phyloP scores from a whole-genome alignment of 2,329 filamentous ascomycete genomes.

The Arthroderma uncinatum region DNA sequence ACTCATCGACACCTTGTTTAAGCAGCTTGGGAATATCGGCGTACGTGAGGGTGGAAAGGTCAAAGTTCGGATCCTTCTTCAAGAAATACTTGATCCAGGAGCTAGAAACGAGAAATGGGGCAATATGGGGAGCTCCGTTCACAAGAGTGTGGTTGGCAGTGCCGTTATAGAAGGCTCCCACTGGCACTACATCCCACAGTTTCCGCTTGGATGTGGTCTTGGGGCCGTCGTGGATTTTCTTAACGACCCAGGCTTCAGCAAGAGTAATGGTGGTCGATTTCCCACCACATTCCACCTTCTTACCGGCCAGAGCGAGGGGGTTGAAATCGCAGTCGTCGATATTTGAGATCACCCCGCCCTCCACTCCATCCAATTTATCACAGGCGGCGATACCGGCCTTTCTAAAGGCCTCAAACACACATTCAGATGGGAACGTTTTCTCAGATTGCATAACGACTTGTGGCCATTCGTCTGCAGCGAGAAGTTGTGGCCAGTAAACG shows the following conservation, averaged over 20 bases:
- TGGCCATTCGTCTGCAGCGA: neutral
- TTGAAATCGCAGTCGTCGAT: neutral
- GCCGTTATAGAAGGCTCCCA: neutral
- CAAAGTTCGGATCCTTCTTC: constrained; percentile 1
- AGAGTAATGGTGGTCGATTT: neutral
- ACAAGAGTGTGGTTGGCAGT: neutral
- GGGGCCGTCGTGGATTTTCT: neutral
- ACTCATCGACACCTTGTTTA: neutral
- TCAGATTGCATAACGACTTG: neutral
- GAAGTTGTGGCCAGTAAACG: neutral
- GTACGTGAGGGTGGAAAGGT: neutral
- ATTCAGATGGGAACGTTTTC: neutral
- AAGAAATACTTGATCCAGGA: neutral
- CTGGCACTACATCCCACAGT: neutral
- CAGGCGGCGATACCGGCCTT: neutral
- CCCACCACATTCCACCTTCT: neutral
- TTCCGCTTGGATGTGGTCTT: neutral
- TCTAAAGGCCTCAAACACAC: neutral
- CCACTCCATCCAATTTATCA: neutral
- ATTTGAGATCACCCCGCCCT: neutral
- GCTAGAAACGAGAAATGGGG: neutral
- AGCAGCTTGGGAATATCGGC: neutral
- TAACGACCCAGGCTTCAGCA: neutral
- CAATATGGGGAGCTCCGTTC: neutral
- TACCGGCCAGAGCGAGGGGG: neutral